Evolutionary conservation across 2,329 filamentous ascomycete species (phyloP), one percentile per base, ranked within the genome.

Genomic region (Fusarium nisikadoi): DNA sequence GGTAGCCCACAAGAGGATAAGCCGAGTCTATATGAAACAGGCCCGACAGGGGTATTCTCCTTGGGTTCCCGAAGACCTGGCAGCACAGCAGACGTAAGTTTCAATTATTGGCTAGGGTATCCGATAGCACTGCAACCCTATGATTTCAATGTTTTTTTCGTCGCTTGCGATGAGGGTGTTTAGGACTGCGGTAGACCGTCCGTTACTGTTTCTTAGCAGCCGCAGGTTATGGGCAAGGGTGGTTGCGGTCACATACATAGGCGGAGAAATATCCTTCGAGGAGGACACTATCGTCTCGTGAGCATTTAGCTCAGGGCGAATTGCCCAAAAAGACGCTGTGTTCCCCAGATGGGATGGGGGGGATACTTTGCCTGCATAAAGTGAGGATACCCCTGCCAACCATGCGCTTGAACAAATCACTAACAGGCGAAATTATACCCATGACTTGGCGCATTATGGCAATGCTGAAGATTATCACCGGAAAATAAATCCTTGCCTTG

Each of bases 11-110:
- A 72, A 73, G 35, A 61, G 66, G 62, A 49, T 50, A 67, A 58
- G 68, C 62, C 64, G 61, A 72, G 63, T 71, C 54, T 59, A 62
- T 29, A 62, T 73, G 70, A 72, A 72, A 72, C 70, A 29, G 52
- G 53, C n/a, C 49, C 35, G 35, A 29, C 70, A 72, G 62, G 70
- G 70, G 36, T 73, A 10, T 36, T 41, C 35, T 38, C 56, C 39
- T 41, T 58, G 36, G 38, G 59, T 41, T 55, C 55, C 55, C 56
- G 45, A 69, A 54, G 47, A 38, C 68, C 45, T 59, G 64, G 64
- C 69, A 72, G 64, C 63, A 72, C 70, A 64, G 27, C 65, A 70
- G 70, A 50, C 46, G 35, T 31, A 54, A 45, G 50, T 66, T 56
- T 56, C 58, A 64, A 54, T 49, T 73, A 73, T 68, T 52, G 62